Conservation (phyloP, 1,284 basidiomycete genomes). For the Peniophora sp. region DNA sequence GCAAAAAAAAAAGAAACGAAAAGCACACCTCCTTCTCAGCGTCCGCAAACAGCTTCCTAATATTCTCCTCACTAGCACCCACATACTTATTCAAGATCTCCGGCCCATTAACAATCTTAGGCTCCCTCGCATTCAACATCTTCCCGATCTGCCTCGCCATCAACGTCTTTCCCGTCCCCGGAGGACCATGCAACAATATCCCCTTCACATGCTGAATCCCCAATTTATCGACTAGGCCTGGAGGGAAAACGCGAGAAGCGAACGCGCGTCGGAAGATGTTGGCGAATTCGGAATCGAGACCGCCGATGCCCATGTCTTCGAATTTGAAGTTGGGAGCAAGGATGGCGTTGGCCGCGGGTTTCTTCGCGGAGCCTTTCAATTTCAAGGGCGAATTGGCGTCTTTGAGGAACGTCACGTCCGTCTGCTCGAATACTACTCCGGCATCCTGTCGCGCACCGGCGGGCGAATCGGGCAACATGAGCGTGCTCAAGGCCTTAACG, state of each 20-base stretch:
- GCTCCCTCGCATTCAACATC: conserved; percentile 97
- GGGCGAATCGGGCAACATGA: conserved; percentile 65
- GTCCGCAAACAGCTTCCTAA: conserved; percentile 95
- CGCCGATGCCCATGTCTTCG: conserved; percentile 99
- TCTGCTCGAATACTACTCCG: conserved; percentile 87
- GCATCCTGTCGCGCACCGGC: conserved; percentile 32
- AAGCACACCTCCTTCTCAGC: conserved; percentile 85
- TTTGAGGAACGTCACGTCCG: conserved; percentile 86
- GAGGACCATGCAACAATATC: conserved; percentile 92
- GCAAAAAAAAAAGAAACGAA: background rate
- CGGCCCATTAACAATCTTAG: conserved; percentile 98
- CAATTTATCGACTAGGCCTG: conserved; percentile 93
- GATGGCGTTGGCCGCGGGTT: conserved; percentile 93
- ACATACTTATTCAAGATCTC: conserved; percentile 98
- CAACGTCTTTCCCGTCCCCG: conserved; percentile 97
- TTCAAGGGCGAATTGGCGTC: conserved; percentile 78
- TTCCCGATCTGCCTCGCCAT: conserved; percentile 99
- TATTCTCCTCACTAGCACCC: conserved; percentile 97
- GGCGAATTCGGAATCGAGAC: conserved; percentile 91
- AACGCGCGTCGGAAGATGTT: conserved; percentile 99
- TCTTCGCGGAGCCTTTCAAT: conserved; percentile 88
- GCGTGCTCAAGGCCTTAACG: conserved; percentile 58
- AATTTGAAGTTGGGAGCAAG: conserved; percentile 99
- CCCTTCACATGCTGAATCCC: conserved; percentile 99
- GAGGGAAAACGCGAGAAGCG: conserved; percentile 96